Evolutionary conservation across 2,329 filamentous ascomycete genomes (phyloP).

Genomic region (Colletotrichum caudatum): DNA sequence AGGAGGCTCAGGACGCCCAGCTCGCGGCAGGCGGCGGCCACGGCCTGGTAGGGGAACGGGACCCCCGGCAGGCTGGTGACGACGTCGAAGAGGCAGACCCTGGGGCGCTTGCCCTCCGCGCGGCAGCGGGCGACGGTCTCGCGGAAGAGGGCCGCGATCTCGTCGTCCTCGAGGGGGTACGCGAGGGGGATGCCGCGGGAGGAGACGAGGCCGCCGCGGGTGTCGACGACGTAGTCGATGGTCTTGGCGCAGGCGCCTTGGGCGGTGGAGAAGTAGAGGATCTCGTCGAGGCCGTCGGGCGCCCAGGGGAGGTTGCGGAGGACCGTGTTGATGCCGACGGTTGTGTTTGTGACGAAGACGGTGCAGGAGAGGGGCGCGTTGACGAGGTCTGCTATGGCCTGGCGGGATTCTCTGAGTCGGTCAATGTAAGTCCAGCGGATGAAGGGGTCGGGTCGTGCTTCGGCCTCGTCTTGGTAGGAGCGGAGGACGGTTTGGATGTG

Average conservation of each 20-base stretch:
- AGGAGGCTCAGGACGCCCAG: constrained; percentile 78
- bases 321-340: constrained; percentile 80
- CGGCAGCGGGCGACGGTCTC: constrained; percentile 66
- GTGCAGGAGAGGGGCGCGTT: constrained; percentile 73
- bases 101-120: constrained; percentile 70
- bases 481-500: constrained; percentile 70
- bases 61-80: constrained; percentile 84
- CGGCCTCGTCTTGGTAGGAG: constrained; percentile 73
- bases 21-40: constrained; percentile 74
- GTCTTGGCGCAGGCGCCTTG: constrained; percentile 84
- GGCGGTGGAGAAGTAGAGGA: constrained; percentile 82
- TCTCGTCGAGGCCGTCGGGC: constrained; percentile 78
- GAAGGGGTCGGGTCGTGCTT: constrained; percentile 80
- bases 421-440: constrained; percentile 75
- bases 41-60: constrained; percentile 79
- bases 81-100: constrained; percentile 81
- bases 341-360: constrained; percentile 87
- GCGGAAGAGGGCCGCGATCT: constrained; percentile 72
- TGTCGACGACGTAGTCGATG: constrained; percentile 78
- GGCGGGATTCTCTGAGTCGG: constrained; percentile 73
- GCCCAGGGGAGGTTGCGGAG: constrained; percentile 80
- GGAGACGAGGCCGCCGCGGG: constrained; percentile 59
- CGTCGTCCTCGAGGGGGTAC: constrained; percentile 78
- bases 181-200: constrained; percentile 68
- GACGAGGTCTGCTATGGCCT: constrained; percentile 73